These are phyloP conservation scores for Penicillium sp. DNA, from an alignment of 2,329 filamentous ascomycete species.

Conservation along the genomic window DNA sequence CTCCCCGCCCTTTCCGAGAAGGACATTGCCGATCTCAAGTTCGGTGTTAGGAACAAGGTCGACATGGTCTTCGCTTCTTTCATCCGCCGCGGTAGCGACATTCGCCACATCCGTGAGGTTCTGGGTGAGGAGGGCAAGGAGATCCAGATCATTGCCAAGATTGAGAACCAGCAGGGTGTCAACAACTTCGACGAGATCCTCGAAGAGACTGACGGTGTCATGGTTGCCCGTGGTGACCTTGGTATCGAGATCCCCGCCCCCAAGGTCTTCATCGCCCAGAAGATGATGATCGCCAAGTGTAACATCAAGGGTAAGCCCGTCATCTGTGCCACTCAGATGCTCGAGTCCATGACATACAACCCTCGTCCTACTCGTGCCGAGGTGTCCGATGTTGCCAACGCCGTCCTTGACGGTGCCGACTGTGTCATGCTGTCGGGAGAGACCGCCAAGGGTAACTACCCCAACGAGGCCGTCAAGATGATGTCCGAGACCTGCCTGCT, in stretches of 20 bases:
- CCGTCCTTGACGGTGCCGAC: constrained; percentile 92
- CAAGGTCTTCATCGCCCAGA: constrained; percentile 98
- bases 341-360: constrained; percentile 99
- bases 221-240: constrained; percentile 96
- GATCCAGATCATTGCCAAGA: constrained; percentile 99
- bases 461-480: constrained; percentile 82
- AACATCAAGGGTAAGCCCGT: constrained; percentile 98
- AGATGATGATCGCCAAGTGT: constrained; percentile 99
- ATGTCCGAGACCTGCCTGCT: constrained; percentile 97
- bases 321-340: constrained; percentile 98
- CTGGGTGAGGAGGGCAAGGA: constrained; percentile 85
- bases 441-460: constrained; percentile 96
- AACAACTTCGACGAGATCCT: constrained; percentile 99
- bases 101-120: constrained; percentile 81
- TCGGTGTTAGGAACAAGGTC: constrained; percentile 96
- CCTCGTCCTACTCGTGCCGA: constrained; percentile 94
- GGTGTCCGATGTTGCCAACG: constrained; percentile 97
- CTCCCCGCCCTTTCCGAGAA: constrained; percentile 96
- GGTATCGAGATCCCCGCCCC: constrained; percentile 98
- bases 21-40: constrained; percentile 85
- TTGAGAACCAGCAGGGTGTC: constrained; percentile 98
- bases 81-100: constrained; percentile 88
- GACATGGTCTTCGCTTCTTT: constrained; percentile 99
- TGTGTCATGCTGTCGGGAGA: constrained; percentile 99
- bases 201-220: constrained; percentile 92